These are phyloP conservation scores for Eucalyptus dawsonii DNA, from an alignment of 345 rosid genomes.

Conservation along the genomic window DNA sequence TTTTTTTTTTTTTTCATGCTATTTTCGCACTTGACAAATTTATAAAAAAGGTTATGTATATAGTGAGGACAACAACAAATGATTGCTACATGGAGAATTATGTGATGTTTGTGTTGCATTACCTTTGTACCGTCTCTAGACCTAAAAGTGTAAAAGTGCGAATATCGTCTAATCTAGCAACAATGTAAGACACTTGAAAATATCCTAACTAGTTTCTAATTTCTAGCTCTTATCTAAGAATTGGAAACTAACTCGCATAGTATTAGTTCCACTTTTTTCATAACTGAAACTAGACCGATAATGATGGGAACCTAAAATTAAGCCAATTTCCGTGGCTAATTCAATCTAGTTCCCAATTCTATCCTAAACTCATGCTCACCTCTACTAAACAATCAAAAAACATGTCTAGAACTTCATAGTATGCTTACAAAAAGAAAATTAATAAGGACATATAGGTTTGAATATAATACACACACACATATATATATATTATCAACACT, in stretches of 20 bases:
- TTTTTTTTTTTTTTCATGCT: no score
- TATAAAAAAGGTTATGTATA: not conserved
- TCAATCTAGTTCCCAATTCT: no score
- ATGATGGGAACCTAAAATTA: no score
- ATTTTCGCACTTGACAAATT: not conserved
- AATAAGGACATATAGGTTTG: no score
- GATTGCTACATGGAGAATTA: not conserved
- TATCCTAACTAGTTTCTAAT: no score
- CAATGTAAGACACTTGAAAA: not conserved
- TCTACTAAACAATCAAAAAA: no score
- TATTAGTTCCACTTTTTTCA: not conserved
- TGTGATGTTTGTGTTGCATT: not conserved
- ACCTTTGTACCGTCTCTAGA: not conserved
- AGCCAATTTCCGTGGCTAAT: no score
- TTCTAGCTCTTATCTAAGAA: not conserved
- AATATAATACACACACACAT: no score
- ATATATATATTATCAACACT: no score
- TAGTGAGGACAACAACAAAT: not conserved
- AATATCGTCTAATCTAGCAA: not conserved
- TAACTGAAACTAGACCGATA: no score
- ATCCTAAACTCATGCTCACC: not conserved
- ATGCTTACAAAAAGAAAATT: not conserved
- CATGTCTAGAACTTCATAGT: not conserved
- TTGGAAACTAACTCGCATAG: no score
- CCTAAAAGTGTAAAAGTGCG: no score